Evolutionary conservation across 2,329 filamentous ascomycete genomes (phyloP).

Genomic region (Xylariaceae sp.): DNA sequence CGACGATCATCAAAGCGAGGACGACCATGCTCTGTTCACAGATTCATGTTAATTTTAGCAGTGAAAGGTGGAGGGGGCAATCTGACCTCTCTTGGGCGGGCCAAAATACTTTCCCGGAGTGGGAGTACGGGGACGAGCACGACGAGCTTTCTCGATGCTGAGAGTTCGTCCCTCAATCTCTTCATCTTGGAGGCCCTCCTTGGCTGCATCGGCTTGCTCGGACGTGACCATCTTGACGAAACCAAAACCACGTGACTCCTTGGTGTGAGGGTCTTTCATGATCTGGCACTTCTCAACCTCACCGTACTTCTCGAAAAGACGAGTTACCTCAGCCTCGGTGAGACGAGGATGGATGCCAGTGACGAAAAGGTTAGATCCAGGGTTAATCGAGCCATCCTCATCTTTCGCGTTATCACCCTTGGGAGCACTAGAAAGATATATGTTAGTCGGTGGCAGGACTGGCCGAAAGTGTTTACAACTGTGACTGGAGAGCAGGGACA

Average conservation of each 20-base stretch:
- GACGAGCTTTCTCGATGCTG: slow-evolving; percentile 98
- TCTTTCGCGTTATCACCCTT: slow-evolving; percentile 53
- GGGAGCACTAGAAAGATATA: slow-evolving; percentile 35
- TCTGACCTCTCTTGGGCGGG: slow-evolving; percentile 90
- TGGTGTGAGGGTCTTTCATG: slow-evolving; percentile 97
- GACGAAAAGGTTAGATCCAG: slow-evolving; percentile 96
- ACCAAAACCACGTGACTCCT: slow-evolving; percentile 96
- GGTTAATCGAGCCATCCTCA: slow-evolving; percentile 80
- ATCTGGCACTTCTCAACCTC: slow-evolving; percentile 99
- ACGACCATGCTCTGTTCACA: slow-evolving; percentile 34
- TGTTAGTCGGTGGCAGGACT: slow-evolving; percentile 14
- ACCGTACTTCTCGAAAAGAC: slow-evolving; percentile 97
- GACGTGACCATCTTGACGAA: slow-evolving; percentile 98
- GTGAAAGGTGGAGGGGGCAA: not conserved
- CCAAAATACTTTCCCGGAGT: slow-evolving; percentile 99
- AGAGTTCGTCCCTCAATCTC: slow-evolving; percentile 90
- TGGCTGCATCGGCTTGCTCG: slow-evolving; percentile 93
- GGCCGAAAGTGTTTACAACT: not conserved
- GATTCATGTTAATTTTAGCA: slow-evolving; percentile 24
- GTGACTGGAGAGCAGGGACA: not conserved
- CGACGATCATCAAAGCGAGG: slow-evolving; percentile 39
- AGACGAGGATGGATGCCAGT: slow-evolving; percentile 95
- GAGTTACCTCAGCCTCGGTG: slow-evolving; percentile 81
- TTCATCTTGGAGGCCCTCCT: slow-evolving; percentile 92
- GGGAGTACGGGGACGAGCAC: slow-evolving; percentile 87